Conservation (phyloP, 345 rosid species). For the Bruguiera gymnorhiza region DNA sequence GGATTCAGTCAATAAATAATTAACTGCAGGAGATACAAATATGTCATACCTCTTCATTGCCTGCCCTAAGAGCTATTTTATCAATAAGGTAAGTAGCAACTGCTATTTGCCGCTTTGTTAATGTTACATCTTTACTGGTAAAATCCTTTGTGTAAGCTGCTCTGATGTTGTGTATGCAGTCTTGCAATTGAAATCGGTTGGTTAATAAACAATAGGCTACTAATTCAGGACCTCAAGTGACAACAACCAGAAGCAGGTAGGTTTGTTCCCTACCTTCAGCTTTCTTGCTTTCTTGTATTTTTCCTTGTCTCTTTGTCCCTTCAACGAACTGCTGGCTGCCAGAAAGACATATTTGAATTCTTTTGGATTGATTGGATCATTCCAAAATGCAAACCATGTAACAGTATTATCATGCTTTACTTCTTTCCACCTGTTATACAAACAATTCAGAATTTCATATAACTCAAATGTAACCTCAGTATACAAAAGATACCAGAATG, state of each 20-base stretch:
- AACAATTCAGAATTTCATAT: slow-evolving; percentile 29
- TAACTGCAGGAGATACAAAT: not conserved
- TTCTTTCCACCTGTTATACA: slow-evolving; percentile 87
- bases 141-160: slow-evolving; percentile 86
- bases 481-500: no score
- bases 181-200: slow-evolving; percentile 41
- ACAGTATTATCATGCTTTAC: slow-evolving; percentile 95
- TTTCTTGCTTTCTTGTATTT: slow-evolving; percentile 97
- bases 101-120: slow-evolving; percentile 70
- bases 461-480: not conserved
- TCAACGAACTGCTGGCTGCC: slow-evolving; percentile 94
- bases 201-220: not conserved
- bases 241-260: slow-evolving; percentile 4
- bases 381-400: slow-evolving; percentile 99
- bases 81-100: slow-evolving; percentile 99
- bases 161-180: slow-evolving; percentile 69
- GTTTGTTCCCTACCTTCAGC: slow-evolving; percentile 54
- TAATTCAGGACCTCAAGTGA: slow-evolving; percentile 11
- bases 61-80: slow-evolving; percentile 97
- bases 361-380: slow-evolving; percentile 84
- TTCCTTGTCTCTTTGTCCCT: slow-evolving; percentile 97
- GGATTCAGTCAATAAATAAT: no score
- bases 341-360: slow-evolving; percentile 96
- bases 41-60: slow-evolving; percentile 87
- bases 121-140: slow-evolving; percentile 48